Evolutionary conservation across 2,329 filamentous ascomycete genomes (phyloP), one percentile per base, ranked within the genome.

Genomic region (Ascosphaera aggregata): DNA sequence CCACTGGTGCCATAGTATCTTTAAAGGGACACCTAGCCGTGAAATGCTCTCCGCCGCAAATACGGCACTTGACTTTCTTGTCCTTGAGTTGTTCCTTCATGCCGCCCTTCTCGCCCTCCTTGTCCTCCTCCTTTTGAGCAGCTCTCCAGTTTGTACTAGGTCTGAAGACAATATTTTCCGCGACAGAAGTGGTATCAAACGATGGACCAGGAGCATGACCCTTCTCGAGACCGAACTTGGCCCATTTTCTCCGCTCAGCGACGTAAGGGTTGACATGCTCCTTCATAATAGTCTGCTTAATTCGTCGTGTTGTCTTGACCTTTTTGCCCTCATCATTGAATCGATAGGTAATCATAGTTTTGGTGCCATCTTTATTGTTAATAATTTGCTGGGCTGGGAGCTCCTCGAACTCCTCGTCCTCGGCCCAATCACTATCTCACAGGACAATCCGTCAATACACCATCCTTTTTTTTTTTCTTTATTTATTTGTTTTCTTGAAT

Each of bases 11-110:
- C 84, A 98, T 94, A 51, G 86, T 98, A 59, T 95, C 89, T 69
- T 95, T 98, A 76, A 93, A 98, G 27, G 89, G 89, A 73, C 89
- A 98, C 59, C 89, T 78, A 49, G 86, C 86, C 34, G 89, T 98
- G 69, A 95, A 98, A 73, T 98, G 89, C 68, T 98, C 89, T 56
- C 86, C 89, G 57, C 76, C 80, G 66, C 89, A 98, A 58, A 98
- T 95, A 70, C 89, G 80, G 64, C 89, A 98, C 72, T 95, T 95
- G 69, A 98, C 91, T 67, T 94, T 91, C 73, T 94, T 93, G 66
- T 94, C 85, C 73, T 89, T 92, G 54, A 95, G 69, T 52, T 69
- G 64, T 45, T 70, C 66, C 56, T 72, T 69, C 60, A 74, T 67
- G 54, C 65, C 62, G 55, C 73, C 71, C 63, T 73, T 70, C 63